A percentile compares a stretch with the other conserved stretches of the same genome.
These are phyloP conservation scores for Pseudogymnoascus sp. DNA, from an alignment of 2,329 filamentous ascomycete genomes.

Conservation along the genomic window DNA sequence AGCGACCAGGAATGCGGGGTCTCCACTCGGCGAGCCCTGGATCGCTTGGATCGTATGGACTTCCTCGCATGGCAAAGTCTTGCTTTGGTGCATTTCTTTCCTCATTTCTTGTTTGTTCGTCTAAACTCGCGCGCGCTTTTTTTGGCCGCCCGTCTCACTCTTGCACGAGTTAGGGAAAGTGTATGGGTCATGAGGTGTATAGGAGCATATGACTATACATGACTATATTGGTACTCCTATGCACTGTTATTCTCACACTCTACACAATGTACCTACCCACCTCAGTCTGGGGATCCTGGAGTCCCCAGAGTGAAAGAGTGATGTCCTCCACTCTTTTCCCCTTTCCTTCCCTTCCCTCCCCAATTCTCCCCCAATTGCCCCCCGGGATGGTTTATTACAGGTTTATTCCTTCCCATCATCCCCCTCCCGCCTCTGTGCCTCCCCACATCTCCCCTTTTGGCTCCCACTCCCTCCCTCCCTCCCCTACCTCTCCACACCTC, in stretches of 20 bases:
- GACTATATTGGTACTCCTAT: background rate
- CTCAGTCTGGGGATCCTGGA: background rate
- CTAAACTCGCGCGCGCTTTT: background rate
- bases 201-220: background rate
- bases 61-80: background rate
- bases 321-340: background rate
- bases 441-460: background rate
- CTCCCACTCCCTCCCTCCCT: background rate
- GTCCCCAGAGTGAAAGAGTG: background rate
- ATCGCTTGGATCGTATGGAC: background rate
- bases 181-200: background rate
- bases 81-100: background rate
- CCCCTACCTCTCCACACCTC: background rate
- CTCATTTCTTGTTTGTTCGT: background rate
- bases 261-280: background rate
- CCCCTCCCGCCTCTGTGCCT: background rate
- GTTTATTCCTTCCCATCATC: background rate
- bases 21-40: background rate
- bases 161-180: background rate
- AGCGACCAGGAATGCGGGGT: background rate
- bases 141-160: background rate
- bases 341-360: background rate
- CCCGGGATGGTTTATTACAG: background rate
- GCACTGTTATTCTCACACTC: background rate
- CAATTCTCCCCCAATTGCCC: background rate